These are phyloP conservation scores for Monosporozyma yasuniensis DNA, from an alignment of 805 yeast species.

Conservation along the genomic window DNA sequence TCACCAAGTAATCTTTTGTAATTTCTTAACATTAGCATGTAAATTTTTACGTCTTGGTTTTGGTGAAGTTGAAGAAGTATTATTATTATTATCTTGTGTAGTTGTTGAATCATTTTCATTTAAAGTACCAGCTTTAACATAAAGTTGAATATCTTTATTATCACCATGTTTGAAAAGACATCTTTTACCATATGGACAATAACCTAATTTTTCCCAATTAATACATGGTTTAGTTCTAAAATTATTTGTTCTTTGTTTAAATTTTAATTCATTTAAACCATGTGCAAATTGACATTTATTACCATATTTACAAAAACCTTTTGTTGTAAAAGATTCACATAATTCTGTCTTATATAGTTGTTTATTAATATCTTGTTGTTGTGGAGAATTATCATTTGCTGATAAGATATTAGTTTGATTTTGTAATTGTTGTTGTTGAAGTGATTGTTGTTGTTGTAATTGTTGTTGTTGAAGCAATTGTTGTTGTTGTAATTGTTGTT, in stretches of 20 bases:
- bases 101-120: neutral
- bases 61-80: neutral
- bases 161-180: slow-evolving; percentile 84
- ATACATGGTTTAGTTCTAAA: slow-evolving; percentile 89
- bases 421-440: neutral
- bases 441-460: neutral
- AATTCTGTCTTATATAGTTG: slow-evolving; percentile 84
- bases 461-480: neutral
- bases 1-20: slow-evolving; percentile 29
- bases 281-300: slow-evolving; percentile 92
- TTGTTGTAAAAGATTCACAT: slow-evolving; percentile 66
- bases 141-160: slow-evolving; percentile 25
- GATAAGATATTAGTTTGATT: neutral
- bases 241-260: slow-evolving; percentile 57
- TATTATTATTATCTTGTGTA: neutral
- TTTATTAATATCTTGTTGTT: slow-evolving; percentile 35
- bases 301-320: slow-evolving; percentile 77
- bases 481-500: neutral
- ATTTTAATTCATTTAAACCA: slow-evolving; percentile 68
- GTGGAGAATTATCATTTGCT: neutral
- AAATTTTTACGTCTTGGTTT: slow-evolving; percentile 16
- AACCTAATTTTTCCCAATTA: slow-evolving; percentile 75
- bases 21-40: slow-evolving; percentile 24
- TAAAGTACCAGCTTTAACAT: slow-evolving; percentile 19
- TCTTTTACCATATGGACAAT: slow-evolving; percentile 81